Conservation (phyloP, 2,329 filamentous ascomycete genomes). For the Colletotrichum spinosum region DNA sequence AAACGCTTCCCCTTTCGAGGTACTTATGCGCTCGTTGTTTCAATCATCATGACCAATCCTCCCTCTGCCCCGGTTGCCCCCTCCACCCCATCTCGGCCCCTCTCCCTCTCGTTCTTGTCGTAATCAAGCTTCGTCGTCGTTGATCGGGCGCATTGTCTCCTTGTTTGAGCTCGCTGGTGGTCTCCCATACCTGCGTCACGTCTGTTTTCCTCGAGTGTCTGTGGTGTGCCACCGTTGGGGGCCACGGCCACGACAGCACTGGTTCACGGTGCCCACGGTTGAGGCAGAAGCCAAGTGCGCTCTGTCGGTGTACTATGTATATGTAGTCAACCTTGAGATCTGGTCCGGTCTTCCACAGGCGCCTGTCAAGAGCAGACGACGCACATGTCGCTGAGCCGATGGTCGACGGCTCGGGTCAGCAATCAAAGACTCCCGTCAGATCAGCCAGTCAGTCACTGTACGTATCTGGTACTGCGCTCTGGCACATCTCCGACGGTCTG, state of each 20-base stretch:
- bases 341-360: conserved; percentile 1
- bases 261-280: too few species aligned
- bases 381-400: conserved; percentile 5
- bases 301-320: too few species aligned
- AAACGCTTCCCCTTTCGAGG: conserved; percentile 1
- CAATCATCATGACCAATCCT: conserved; percentile 24
- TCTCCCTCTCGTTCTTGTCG: conserved; percentile 12
- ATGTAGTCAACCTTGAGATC: neutral
- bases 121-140: conserved; percentile 28
- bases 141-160: conserved; percentile 27
- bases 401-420: conserved; percentile 10
- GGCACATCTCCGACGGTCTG: conserved; percentile 19
- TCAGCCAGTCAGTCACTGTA: neutral
- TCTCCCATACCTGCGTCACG: conserved; percentile 20
- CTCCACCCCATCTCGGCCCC: conserved; percentile 28
- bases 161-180: conserved; percentile 6
- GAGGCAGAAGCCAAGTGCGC: neutral
- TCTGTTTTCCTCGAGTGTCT: conserved; percentile 22
- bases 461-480: neutral
- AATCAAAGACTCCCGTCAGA: neutral
- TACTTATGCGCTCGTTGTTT: conserved; percentile 17
- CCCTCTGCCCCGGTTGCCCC: conserved; percentile 7
- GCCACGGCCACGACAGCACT: conserved; percentile 1
- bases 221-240: conserved; percentile 20
- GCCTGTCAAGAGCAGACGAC: conserved; percentile 23